These are phyloP conservation scores for Eutrema yunnanense DNA, from an alignment of 345 rosid species.

Conservation along the genomic window DNA sequence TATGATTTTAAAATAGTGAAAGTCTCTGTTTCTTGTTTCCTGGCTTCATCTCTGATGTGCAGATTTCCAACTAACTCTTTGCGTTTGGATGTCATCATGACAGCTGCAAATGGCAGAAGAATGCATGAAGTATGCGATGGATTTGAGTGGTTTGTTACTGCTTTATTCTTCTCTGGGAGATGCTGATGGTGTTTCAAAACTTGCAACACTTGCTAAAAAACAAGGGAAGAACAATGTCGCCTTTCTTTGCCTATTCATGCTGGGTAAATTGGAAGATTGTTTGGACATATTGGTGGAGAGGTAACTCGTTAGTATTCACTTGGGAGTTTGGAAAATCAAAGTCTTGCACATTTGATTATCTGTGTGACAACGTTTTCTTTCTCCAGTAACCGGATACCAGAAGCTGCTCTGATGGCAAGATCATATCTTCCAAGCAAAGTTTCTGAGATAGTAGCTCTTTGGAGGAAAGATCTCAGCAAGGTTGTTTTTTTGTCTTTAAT, in stretches of 20 bases:
- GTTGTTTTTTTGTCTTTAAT: constrained; percentile 32
- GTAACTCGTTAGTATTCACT: constrained; percentile 34
- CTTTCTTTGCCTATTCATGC: constrained; percentile 82
- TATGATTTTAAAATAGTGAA: neutral
- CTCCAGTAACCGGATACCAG: constrained; percentile 96
- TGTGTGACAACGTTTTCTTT: constrained; percentile 21
- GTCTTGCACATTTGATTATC: neutral
- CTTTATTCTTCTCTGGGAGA: constrained; percentile 97
- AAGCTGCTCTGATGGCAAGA: constrained; percentile 99
- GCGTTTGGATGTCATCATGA: constrained; percentile 19
- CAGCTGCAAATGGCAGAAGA: constrained; percentile 99
- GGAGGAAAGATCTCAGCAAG: constrained; percentile 97
- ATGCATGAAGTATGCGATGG: constrained; percentile 86
- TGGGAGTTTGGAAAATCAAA: neutral
- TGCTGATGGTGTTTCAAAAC: constrained; percentile 81
- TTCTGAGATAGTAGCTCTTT: constrained; percentile 84
- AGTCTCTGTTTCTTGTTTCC: neutral
- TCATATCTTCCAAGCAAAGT: constrained; percentile 99
- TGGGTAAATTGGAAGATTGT: constrained; percentile 96
- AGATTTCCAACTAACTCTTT: constrained; percentile 4
- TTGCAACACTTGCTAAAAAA: constrained; percentile 81
- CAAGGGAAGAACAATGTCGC: constrained; percentile 99
- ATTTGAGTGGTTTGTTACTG: constrained; percentile 92
- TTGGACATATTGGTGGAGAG: constrained; percentile 89
- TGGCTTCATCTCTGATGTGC: neutral